phyloP scores from a whole-genome alignment of 768 basidiomycete species.

The Kondoa malvinella region DNA sequence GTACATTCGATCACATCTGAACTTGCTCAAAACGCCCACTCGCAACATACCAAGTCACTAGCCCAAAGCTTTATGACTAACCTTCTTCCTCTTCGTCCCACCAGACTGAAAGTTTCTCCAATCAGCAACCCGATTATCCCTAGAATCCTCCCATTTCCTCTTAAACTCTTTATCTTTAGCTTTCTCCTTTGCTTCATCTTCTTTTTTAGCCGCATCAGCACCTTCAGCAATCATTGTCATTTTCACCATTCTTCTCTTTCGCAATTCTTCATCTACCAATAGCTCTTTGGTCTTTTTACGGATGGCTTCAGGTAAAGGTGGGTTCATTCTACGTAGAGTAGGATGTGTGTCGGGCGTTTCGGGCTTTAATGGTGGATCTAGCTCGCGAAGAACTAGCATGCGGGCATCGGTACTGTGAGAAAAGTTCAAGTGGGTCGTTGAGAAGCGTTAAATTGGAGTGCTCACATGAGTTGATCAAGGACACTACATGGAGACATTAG shows the following conservation, averaged over 20 bases:
- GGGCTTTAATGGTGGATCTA: conserved; percentile 45
- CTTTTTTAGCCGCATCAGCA: conserved; percentile 78
- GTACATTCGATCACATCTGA: too few species aligned
- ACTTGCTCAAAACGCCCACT: too few species aligned
- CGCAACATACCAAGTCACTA: too few species aligned
- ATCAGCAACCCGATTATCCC: conserved; percentile 24
- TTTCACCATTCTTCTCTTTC: conserved; percentile 55
- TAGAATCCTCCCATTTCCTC: conserved; percentile 53
- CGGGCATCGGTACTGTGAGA: conserved; percentile 40
- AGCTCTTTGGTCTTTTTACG: conserved; percentile 61
- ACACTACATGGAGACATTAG: conserved; percentile 20
- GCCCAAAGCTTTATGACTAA: neutral
- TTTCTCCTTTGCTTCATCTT: conserved; percentile 56
- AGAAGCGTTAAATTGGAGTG: conserved; percentile 59
- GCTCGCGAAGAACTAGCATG: conserved; percentile 41
- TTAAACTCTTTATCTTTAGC: conserved; percentile 84
- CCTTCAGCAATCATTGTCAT: conserved; percentile 37
- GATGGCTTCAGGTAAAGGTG: conserved; percentile 51
- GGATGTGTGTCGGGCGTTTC: conserved; percentile 47
- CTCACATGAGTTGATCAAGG: conserved; percentile 60
- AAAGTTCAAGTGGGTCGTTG: conserved; percentile 29
- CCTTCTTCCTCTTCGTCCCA: conserved; percentile 21
- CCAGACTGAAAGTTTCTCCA: conserved; percentile 19
- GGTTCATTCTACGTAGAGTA: conserved; percentile 38
- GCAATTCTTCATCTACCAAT: conserved; percentile 74